phyloP scores from a whole-genome alignment of 495 filamentous ascomycete genomes.

The Aspergillus hancockii region DNA sequence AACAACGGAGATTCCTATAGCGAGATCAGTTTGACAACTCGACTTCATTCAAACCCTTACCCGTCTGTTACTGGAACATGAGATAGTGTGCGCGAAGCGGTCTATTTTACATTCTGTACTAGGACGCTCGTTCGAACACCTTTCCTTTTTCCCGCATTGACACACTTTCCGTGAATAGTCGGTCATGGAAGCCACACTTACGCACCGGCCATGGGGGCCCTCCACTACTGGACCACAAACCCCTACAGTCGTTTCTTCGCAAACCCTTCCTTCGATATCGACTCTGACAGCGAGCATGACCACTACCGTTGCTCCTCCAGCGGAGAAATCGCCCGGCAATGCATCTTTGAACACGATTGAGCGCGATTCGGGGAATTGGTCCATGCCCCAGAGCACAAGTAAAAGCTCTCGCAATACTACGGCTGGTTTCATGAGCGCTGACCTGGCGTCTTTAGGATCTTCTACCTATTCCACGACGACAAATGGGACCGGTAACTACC shows the following conservation, averaged over 20 bases:
- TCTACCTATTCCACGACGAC: constrained; percentile 55
- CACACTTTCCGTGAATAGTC: background rate
- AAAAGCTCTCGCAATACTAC: constrained; percentile 20
- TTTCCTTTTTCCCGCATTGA: background rate
- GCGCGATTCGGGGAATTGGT: constrained; percentile 54
- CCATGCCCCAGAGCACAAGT: constrained; percentile 54
- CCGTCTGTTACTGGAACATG: constrained; percentile 26
- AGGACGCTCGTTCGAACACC: constrained; percentile 4
- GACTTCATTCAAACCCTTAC: constrained; percentile 5
- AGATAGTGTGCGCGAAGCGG: constrained; percentile 25
- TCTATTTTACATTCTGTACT: background rate
- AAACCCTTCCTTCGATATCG: constrained; percentile 51
- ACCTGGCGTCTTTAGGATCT: constrained; percentile 42
- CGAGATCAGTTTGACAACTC: background rate
- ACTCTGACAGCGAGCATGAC: constrained; percentile 49
- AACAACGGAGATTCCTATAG: constrained; percentile 6
- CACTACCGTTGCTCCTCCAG: constrained; percentile 20
- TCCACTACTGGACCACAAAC: constrained; percentile 37
- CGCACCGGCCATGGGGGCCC: constrained; percentile 46
- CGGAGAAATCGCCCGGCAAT: constrained; percentile 48
- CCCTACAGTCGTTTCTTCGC: constrained; percentile 34
- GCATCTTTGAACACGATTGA: constrained; percentile 51
- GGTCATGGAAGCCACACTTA: constrained; percentile 42
- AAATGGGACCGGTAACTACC: constrained; percentile 51
- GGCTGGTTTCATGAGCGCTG: constrained; percentile 21